Conservation (phyloP, 169 alveolate species). For the Fabrea salina region DNA sequence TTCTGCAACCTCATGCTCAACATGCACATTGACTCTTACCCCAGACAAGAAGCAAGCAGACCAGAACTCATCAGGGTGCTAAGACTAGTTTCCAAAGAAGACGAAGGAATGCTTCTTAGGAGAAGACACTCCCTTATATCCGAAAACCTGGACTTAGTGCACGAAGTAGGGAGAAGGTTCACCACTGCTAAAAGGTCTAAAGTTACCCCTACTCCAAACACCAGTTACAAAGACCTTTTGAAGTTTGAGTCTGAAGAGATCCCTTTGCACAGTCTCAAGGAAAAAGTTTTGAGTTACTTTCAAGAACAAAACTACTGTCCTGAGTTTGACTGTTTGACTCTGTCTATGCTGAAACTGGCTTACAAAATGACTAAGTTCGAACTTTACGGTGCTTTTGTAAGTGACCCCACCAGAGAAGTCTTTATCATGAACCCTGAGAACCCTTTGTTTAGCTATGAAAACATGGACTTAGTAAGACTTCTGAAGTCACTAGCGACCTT, state of each 20-base stretch:
- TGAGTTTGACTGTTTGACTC: background rate
- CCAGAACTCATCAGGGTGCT: slow-evolving; percentile 2
- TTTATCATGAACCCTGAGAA: background rate
- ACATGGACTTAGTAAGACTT: background rate
- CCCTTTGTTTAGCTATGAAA: background rate
- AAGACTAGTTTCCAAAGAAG: no score
- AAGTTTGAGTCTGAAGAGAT: slow-evolving; percentile 7
- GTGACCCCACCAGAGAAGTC: background rate
- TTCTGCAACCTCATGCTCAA: slow-evolving; percentile 23
- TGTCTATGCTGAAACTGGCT: slow-evolving; percentile 6
- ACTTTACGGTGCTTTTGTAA: background rate
- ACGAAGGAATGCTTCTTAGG: background rate
- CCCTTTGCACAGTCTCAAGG: background rate
- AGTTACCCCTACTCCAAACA: background rate
- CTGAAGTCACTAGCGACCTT: background rate
- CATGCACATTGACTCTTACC: slow-evolving; percentile 6
- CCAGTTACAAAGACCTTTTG: background rate
- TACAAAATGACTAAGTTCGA: slow-evolving; percentile 28
- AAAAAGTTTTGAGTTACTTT: background rate
- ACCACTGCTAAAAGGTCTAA: no score
- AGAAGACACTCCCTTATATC: background rate
- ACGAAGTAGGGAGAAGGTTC: no score
- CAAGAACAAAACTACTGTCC: background rate
- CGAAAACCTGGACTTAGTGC: background rate
- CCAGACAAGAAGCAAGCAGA: background rate